Conservation (phyloP, 495 filamentous ascomycete genomes). For the Choiromyces venosus region DNA sequence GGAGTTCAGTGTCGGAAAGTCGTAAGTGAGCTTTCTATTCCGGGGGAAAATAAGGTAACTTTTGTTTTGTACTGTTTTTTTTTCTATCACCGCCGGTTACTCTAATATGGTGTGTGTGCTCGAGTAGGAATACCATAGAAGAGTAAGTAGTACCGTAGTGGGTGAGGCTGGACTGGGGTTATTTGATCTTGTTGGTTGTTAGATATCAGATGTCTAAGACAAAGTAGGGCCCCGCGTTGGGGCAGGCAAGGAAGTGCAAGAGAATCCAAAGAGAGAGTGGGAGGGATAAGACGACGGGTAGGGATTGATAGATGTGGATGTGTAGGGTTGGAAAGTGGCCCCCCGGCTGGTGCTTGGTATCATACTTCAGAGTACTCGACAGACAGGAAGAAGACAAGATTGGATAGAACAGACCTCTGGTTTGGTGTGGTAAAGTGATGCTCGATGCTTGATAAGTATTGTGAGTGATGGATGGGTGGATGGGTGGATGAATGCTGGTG, state of each 20-base stretch:
- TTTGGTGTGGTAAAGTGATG: neutral
- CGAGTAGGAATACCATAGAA: neutral
- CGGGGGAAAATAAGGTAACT: neutral
- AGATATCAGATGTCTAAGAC: conserved; percentile 19
- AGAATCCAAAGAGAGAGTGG: conserved; percentile 14
- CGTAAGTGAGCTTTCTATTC: neutral
- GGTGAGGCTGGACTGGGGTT: neutral
- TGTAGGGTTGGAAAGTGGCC: conserved; percentile 25
- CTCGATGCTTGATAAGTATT: neutral
- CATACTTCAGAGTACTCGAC: conserved; percentile 20
- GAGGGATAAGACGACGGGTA: conserved; percentile 7
- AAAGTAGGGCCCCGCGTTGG: conserved; percentile 31
- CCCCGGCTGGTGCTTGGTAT: conserved; percentile 11
- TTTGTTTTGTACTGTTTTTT: neutral
- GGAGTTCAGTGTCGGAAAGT: neutral
- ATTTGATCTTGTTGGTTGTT: conserved; percentile 14
- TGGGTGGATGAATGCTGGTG: neutral
- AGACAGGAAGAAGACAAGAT: neutral
- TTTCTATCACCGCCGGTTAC: neutral
- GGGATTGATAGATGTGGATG: conserved; percentile 18
- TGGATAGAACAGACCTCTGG: neutral
- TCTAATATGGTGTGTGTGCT: neutral
- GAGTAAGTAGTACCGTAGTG: neutral
- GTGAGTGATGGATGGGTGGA: neutral
- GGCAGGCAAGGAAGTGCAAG: conserved; percentile 24